Base-by-base conservation (phyloP, 306 rosid species). In the Styphnolobium japonicum region DNA sequence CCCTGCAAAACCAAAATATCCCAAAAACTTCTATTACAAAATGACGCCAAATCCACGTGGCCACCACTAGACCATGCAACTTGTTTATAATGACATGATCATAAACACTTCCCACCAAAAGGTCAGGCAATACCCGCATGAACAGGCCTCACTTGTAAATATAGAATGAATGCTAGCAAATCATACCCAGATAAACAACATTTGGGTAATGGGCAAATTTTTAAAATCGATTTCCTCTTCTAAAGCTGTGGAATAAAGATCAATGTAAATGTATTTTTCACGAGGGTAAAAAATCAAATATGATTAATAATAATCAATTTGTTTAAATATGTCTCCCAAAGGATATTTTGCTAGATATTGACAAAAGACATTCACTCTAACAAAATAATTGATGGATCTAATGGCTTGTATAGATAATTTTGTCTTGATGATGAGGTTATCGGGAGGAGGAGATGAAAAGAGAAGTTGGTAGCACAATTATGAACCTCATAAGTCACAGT, bases 401-500 rank as follows among this genome's bases (percentile, higher is more conserved):
- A 31, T 8, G 16, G 53, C 29, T 27, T 8, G 36, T 12, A 40
- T 45, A 48, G 29, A 42, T 6, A 14, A 31, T 43, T 63, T 52
- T 56, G 48, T 67, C 45, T 36, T 43, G 31, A 68, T 18, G 19
- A 48, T 55, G 40, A 61, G 43, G 34, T 31, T 27, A 77, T 34
- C 8, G n/a, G 18, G 29, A 68, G 72, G 36, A 62, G 45, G 29
- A 36, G 25, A 67, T 49, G 7, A 60, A 56, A 53, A 64, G 25
- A 75, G 60, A 67, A 40, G 15, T 53, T 67, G 62, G n/a, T 21
- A 73, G 48, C 52, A 61, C 7, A 25, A 67, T n/a, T 60, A 82
- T 79, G 60, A 88, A 93, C 98, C 98, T 93, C 98, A 22, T 91
- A 93, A 16, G 97, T 90, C n/a, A 91, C 94, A 42, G 90, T 80